Percentiles rank a stretch among this genome's conserved stretches.
Conservation (phyloP, 176 grass and related monocot genomes). For the Phragmites australis region DNA sequence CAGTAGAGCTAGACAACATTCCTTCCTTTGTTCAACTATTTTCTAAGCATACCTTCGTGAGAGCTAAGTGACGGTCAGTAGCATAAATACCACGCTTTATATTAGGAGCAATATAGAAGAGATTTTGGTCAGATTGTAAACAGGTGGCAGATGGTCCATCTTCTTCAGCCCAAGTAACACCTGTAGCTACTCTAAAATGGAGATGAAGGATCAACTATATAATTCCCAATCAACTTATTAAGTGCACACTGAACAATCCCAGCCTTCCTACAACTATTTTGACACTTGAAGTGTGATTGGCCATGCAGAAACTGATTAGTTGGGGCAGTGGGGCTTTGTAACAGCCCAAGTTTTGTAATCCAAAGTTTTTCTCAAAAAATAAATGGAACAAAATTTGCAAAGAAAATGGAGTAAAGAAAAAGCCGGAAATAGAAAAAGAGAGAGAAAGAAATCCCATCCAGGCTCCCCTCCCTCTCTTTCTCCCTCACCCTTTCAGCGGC, state of each 20-base stretch:
- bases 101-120: background rate
- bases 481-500: too few species aligned
- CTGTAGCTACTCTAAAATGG: background rate
- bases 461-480: too few species aligned
- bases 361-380: too few species aligned
- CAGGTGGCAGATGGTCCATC: background rate
- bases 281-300: background rate
- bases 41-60: background rate
- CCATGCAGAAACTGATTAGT: background rate
- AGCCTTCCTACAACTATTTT: background rate
- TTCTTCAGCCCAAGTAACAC: background rate
- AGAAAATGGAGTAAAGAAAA: too few species aligned
- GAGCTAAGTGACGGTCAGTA: background rate
- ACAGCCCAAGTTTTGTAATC: too few species aligned
- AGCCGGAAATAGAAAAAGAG: too few species aligned
- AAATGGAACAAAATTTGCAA: too few species aligned
- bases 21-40: background rate
- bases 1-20: constrained; percentile 7
- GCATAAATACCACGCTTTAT: background rate
- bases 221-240: background rate
- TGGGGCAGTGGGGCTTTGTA: background rate
- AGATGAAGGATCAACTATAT: background rate
- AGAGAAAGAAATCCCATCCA: too few species aligned
- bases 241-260: background rate
- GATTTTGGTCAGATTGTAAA: background rate